A percentile compares a stretch with the other conserved stretches of the same genome.
Conservation (phyloP, 176 grass and related monocot species). For the Hordeum vulgare region DNA sequence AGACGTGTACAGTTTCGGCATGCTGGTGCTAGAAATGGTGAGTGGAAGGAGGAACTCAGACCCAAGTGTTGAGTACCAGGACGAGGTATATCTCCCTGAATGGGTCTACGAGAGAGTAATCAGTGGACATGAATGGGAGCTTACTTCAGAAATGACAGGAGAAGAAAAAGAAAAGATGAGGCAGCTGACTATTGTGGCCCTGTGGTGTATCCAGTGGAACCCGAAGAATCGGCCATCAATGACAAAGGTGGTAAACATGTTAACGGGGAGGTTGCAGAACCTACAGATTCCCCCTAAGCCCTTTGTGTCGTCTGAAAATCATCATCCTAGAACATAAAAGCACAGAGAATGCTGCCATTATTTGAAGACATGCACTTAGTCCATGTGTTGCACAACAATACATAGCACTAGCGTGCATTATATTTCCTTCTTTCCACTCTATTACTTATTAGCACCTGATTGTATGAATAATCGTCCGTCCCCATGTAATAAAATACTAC, state of each 20-base stretch:
- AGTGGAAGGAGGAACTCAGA: conserved; percentile 46
- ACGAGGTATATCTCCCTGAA: conserved; percentile 31
- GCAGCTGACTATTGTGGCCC: conserved; percentile 33
- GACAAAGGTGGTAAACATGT: conserved; percentile 62
- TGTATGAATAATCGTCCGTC: too few relatives aligned
- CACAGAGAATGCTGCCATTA: too few relatives aligned
- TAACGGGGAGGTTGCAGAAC: conserved; percentile 32
- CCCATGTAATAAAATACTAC: too few relatives aligned
- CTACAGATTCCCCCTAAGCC: conserved; percentile 21
- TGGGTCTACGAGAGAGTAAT: conserved; percentile 33
- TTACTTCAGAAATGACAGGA: not conserved
- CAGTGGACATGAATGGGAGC: not conserved
- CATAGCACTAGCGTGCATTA: too few relatives aligned
- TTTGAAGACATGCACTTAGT: too few relatives aligned
- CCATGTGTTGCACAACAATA: too few relatives aligned
- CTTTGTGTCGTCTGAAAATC: not conserved
- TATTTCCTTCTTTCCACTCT: too few relatives aligned
- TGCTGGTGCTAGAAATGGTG: conserved; percentile 53
- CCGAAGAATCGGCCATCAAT: conserved; percentile 42
- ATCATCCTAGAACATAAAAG: not conserved
- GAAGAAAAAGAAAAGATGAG: conserved; percentile 19
- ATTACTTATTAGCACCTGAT: too few relatives aligned
- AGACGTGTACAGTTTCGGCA: conserved; percentile 48
- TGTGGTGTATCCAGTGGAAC: conserved; percentile 74
- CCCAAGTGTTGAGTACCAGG: conserved; percentile 24